These are phyloP conservation scores for Sambucus nigra DNA, from an alignment of 129 eudicot species.

Conservation along the genomic window DNA sequence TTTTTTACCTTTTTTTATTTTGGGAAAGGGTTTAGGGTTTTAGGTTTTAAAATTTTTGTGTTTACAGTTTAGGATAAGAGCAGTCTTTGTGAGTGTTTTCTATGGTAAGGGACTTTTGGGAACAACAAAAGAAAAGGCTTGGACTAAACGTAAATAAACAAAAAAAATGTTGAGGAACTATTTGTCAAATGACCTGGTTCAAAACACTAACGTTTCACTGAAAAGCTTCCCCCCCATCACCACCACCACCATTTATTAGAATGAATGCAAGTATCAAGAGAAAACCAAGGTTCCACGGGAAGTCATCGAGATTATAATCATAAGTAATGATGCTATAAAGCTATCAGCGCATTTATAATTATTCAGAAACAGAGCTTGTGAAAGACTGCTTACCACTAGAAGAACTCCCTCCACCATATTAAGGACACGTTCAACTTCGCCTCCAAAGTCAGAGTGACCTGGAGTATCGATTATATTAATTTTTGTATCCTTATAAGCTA, in stretches of 20 bases:
- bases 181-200: too few species aligned
- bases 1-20: too few species aligned
- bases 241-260: neutral
- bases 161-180: too few species aligned
- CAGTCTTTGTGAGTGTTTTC: too few species aligned
- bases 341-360: neutral
- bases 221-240: neutral
- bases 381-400: conserved; percentile 60
- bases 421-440: conserved; percentile 96
- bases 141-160: too few species aligned
- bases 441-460: conserved; percentile 99
- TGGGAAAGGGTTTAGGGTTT: too few species aligned
- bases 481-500: conserved; percentile 78
- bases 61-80: too few species aligned
- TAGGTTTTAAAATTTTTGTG: too few species aligned
- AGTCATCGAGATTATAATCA: neutral
- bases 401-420: conserved; percentile 98
- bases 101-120: too few species aligned
- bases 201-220: neutral
- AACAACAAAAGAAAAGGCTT: too few species aligned
- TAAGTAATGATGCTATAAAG: neutral
- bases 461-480: conserved; percentile 97
- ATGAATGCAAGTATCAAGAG: neutral
- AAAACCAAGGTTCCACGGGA: neutral
- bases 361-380: neutral